Percentiles rank a stretch among this genome's conserved stretches.
phyloP scores from a whole-genome alignment of 108 stramenopile species.

The Pseudonitzschia multiseries region DNA sequence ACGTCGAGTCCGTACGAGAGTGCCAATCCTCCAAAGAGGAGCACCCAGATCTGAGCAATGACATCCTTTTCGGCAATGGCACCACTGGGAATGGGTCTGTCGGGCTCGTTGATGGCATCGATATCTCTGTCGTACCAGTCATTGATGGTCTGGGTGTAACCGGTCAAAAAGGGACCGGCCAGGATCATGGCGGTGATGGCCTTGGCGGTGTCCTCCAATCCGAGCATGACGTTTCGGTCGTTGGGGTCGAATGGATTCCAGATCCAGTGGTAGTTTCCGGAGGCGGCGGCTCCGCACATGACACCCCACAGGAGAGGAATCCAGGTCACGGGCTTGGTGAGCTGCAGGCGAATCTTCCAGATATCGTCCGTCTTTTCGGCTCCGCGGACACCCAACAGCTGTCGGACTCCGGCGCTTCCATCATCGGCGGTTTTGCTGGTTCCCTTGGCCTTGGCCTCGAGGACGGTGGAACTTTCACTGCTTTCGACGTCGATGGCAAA shows the following conservation, averaged over 20 bases:
- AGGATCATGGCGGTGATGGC: conserved; percentile 89
- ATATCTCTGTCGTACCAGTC: conserved; percentile 98
- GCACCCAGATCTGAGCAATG: conserved; percentile 91
- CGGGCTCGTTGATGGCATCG: conserved; percentile 98
- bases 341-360: conserved; percentile 90
- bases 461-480: conserved; percentile 18
- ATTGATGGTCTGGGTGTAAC: conserved; percentile 98
- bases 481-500: conserved; percentile 17
- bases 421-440: conserved; percentile 66
- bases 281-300: conserved; percentile 89
- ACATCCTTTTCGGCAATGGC: conserved; percentile 89
- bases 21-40: conserved; percentile 88
- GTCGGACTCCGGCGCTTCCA: conserved; percentile 69
- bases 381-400: conserved; percentile 84
- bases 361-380: conserved; percentile 70
- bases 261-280: conserved; percentile 97
- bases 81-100: conserved; percentile 94
- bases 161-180: conserved; percentile 93
- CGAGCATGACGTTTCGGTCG: conserved; percentile 75
- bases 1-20: conserved; percentile 89
- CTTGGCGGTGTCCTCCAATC: conserved; percentile 83
- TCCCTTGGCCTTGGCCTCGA: conserved; percentile 35
- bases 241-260: conserved; percentile 94
- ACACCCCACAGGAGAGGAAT: conserved; percentile 95
- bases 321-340: conserved; percentile 92